phyloP scores from a whole-genome alignment of 148 eudicot species.

The Rhododendron kiyosumense region DNA sequence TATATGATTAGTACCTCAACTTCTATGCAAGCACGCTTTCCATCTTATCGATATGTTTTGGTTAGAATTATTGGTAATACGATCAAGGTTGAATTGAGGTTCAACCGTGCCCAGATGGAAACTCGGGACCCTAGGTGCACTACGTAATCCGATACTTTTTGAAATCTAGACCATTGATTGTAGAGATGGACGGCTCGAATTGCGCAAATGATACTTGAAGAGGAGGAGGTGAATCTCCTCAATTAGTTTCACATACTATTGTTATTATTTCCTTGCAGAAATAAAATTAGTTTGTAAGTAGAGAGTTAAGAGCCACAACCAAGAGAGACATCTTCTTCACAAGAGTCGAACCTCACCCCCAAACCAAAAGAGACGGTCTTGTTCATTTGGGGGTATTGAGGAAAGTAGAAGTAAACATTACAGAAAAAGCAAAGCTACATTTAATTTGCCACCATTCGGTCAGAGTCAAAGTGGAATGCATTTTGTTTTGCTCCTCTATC shows the following conservation, averaged over 20 bases:
- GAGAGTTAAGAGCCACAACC: not conserved
- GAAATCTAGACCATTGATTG: no score
- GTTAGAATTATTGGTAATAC: no score
- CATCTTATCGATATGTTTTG: no score
- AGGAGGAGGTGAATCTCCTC: not conserved
- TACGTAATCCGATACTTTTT: no score
- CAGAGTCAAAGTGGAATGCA: not conserved
- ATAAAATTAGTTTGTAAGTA: not conserved
- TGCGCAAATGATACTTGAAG: not conserved
- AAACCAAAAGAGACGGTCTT: not conserved
- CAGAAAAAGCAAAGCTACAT: not conserved
- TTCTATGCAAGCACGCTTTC: no score
- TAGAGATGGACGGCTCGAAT: no score
- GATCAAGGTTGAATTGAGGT: not conserved
- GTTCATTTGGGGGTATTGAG: not conserved
- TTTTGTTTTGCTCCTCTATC: not conserved
- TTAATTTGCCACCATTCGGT: not conserved
- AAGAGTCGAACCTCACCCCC: not conserved
- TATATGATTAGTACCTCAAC: no score
- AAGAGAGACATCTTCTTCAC: not conserved
- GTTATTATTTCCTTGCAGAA: not conserved
- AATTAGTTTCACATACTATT: not conserved
- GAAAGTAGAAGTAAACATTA: not conserved
- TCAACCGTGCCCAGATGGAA: not conserved
- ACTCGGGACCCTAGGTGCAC: no score